Conservation (phyloP, 805 yeast species). For the Candida loeiensis region DNA sequence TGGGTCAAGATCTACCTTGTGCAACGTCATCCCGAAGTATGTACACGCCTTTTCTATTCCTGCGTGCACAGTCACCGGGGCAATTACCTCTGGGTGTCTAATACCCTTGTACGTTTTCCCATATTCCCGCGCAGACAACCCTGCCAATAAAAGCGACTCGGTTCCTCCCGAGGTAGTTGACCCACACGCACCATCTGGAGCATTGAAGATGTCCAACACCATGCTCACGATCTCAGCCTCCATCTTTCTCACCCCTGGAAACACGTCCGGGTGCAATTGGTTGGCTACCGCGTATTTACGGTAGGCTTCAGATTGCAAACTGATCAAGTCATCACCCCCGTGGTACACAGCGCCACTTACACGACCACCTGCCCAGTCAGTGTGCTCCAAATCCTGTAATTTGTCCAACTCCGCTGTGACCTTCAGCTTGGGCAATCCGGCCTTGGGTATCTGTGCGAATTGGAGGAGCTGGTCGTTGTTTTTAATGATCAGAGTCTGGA, state of each 20-base stretch:
- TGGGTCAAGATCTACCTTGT: constrained; percentile 74
- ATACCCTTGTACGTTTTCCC: constrained; percentile 60
- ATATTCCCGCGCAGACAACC: constrained; percentile 81
- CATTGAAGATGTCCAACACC: constrained; percentile 79
- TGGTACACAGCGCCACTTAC: constrained; percentile 97
- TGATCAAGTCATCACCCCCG: constrained; percentile 78
- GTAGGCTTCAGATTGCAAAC: constrained; percentile 74
- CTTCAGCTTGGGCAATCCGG: constrained; percentile 49
- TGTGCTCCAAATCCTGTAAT: constrained; percentile 51
- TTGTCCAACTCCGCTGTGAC: constrained; percentile 52
- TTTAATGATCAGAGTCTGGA: constrained; percentile 59
- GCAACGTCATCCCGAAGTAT: constrained; percentile 82
- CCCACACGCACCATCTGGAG: constrained; percentile 60
- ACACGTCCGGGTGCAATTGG: constrained; percentile 95
- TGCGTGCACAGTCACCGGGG: constrained; percentile 90
- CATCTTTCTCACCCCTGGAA: constrained; percentile 95
- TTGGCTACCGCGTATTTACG: constrained; percentile 80
- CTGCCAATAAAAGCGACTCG: constrained; percentile 82
- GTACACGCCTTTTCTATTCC: constrained; percentile 91
- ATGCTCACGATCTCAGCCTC: constrained; percentile 92
- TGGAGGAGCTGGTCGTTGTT: constrained; percentile 46
- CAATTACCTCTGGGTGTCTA: constrained; percentile 74
- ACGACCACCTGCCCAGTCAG: constrained; percentile 81
- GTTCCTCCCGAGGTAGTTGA: constrained; percentile 94
- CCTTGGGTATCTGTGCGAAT: constrained; percentile 51